These are phyloP conservation scores for Cylindricascospora bacillispora DNA, from an alignment of 1,139 yeast genomes.

Conservation along the genomic window DNA sequence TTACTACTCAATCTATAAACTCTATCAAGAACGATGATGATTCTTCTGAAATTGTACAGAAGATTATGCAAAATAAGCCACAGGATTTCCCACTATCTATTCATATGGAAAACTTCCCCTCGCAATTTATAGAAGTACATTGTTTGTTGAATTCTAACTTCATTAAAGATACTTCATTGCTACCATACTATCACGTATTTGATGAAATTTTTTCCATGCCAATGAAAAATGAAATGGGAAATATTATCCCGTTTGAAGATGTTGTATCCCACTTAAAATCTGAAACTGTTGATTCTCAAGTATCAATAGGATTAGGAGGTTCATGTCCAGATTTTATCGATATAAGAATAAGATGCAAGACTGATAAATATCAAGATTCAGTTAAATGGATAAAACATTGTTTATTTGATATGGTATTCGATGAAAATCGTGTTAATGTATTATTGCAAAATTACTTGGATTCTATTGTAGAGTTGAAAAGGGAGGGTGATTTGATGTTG, in stretches of 20 bases:
- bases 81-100: constrained; percentile 50
- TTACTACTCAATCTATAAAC: constrained; percentile 46
- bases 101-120: constrained; percentile 68
- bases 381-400: constrained; percentile 66
- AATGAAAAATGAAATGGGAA: constrained; percentile 44
- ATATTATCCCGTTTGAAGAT: constrained; percentile 50
- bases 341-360: constrained; percentile 50
- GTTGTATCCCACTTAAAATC: constrained; percentile 61
- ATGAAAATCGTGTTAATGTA: constrained; percentile 55
- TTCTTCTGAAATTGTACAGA: constrained; percentile 22
- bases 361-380: constrained; percentile 50
- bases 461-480: constrained; percentile 64
- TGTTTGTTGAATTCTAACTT: constrained; percentile 50
- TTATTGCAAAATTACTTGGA: constrained; percentile 64
- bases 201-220: constrained; percentile 64
- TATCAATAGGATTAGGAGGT: constrained; percentile 47
- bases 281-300: constrained; percentile 52
- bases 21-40: constrained; percentile 22
- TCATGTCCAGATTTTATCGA: constrained; percentile 54
- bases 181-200: constrained; percentile 58
- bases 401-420: constrained; percentile 55
- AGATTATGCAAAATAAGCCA: constrained; percentile 29
- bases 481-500: constrained; percentile 67
- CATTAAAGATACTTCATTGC: constrained; percentile 38
- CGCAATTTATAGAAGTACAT: constrained; percentile 68